Evolutionary conservation across 202 grass and related monocot genomes (phyloP), one percentile per base, ranked within the genome.

Genomic region (Thinopyrum obtusiflorum): DNA sequence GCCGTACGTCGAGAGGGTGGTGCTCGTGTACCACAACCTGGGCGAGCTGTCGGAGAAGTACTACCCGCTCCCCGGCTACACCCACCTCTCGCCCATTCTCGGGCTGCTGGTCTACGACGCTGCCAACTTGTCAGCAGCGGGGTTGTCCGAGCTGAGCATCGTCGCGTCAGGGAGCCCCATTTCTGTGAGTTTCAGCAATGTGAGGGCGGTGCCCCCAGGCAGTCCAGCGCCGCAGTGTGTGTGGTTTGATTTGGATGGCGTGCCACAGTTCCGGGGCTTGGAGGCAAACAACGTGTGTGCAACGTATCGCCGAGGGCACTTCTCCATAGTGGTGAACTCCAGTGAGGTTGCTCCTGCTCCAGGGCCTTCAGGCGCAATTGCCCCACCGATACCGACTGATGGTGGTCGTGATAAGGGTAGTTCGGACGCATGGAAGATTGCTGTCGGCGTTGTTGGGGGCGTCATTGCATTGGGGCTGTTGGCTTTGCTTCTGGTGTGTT

Each of bases 321-420:
- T 98, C 35, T 91, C 93, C 0, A 89, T 98, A n/a, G 96, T 93
- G 70, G 89, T 95, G 28, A 95, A 95, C 83, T 87, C 91, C 5
- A 97, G 65, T 3, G 85, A 55, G 35, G 53, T 94, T 67, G 63
- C 77, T 92, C 91, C 93, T 71, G 9, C 90, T 76, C 84, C 86
- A 6, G 61, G 82, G 24, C 91, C 91, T 13, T 18, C 84, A 6
- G 81, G 76, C 60, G 76, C 82, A 4, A 36, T 62, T 12, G 24
- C 76, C 9, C 68, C 68, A 0, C 67, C 82, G 0, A 76, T 68
- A 44, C 82, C 85, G 26, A 9, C 82, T 0, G 1, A 18, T 0
- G 33, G 65, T 26, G 39, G 27, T 11, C 28, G 10, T 36, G 13
- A 57, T 15, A 86, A 84, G 83, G 81, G 83, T 12, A 69, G 55